A percentile compares a stretch with the other conserved stretches of the same genome.
These are phyloP conservation scores for Cytospora mali DNA, from an alignment of 2,329 filamentous ascomycete genomes.

Conservation along the genomic window DNA sequence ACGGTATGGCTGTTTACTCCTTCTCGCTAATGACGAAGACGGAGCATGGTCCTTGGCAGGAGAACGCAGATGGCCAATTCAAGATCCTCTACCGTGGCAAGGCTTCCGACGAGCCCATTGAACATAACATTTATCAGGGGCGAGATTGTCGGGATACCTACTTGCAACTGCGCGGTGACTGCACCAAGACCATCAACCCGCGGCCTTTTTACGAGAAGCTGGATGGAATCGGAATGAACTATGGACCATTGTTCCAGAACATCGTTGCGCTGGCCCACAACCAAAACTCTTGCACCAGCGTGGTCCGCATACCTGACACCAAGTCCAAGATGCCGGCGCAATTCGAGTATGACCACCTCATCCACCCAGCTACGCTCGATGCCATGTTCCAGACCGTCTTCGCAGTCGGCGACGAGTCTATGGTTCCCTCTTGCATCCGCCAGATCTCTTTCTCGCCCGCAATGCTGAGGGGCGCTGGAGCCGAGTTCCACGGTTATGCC, in stretches of 20 bases:
- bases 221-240: conserved; percentile 54
- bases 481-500: conserved; percentile 46
- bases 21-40: conserved; percentile 53
- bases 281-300: conserved; percentile 40
- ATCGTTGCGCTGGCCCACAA: conserved; percentile 42
- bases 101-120: not conserved
- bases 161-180: conserved; percentile 33
- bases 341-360: conserved; percentile 56
- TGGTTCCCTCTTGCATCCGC: conserved; percentile 52
- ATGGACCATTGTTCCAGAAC: conserved; percentile 54
- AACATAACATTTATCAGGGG: conserved; percentile 28
- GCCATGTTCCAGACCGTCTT: conserved; percentile 58
- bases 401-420: conserved; percentile 46
- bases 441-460: conserved; percentile 50
- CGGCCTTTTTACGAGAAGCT: conserved; percentile 54
- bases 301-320: conserved; percentile 51
- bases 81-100: conserved; percentile 33
- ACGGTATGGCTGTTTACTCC: conserved; percentile 33
- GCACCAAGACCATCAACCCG: conserved; percentile 41
- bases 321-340: conserved; percentile 54
- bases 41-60: conserved; percentile 44
- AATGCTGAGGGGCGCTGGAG: conserved; percentile 38
- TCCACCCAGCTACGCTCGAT: conserved; percentile 62
- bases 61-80: conserved; percentile 43
- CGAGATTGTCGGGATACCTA: conserved; percentile 29